phyloP scores from a whole-genome alignment of 2,329 filamentous ascomycete genomes.

The Fusarium mexicanum region DNA sequence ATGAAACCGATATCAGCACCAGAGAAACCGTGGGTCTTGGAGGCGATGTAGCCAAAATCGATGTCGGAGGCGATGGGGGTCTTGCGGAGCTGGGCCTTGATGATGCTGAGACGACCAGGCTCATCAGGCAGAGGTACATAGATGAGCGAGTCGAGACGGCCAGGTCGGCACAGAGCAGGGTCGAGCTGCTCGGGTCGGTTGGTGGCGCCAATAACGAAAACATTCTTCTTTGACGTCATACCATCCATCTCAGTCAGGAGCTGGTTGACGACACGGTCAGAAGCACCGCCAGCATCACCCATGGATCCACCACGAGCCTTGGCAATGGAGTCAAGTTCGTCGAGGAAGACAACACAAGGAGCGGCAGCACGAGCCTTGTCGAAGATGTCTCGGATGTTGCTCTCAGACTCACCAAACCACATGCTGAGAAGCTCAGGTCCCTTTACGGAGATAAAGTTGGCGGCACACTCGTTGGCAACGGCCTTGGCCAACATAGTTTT shows the following conservation, averaged over 20 bases:
- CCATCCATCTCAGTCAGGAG: slow-evolving; percentile 99
- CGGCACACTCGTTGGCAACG: slow-evolving; percentile 97
- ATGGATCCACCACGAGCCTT: slow-evolving; percentile 98
- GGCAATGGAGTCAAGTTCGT: slow-evolving; percentile 98
- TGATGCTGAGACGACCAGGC: slow-evolving; percentile 85
- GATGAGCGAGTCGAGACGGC: slow-evolving; percentile 97
- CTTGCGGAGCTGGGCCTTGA: slow-evolving; percentile 97
- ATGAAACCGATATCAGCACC: slow-evolving; percentile 99
- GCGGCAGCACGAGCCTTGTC: slow-evolving; percentile 99
- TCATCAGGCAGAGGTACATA: slow-evolving; percentile 98
- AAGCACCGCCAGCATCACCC: slow-evolving; percentile 96
- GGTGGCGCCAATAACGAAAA: slow-evolving; percentile 98
- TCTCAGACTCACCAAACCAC: slow-evolving; percentile 99
- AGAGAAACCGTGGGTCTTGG: slow-evolving; percentile 98
- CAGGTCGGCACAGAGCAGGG: slow-evolving; percentile 96
- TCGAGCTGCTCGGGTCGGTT: slow-evolving; percentile 99
- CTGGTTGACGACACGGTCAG: slow-evolving; percentile 99
- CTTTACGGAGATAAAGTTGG: slow-evolving; percentile 99
- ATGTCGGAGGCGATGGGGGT: slow-evolving; percentile 90
- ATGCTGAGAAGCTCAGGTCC: slow-evolving; percentile 97
- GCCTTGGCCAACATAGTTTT: slow-evolving; percentile 99
- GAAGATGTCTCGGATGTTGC: slow-evolving; percentile 99
- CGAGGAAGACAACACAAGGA: slow-evolving; percentile 98
- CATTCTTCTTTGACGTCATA: slow-evolving; percentile 99
- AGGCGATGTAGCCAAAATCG: slow-evolving; percentile 89